Conservation (phyloP, 106 monocot species). For the Triglochin maritima region DNA sequence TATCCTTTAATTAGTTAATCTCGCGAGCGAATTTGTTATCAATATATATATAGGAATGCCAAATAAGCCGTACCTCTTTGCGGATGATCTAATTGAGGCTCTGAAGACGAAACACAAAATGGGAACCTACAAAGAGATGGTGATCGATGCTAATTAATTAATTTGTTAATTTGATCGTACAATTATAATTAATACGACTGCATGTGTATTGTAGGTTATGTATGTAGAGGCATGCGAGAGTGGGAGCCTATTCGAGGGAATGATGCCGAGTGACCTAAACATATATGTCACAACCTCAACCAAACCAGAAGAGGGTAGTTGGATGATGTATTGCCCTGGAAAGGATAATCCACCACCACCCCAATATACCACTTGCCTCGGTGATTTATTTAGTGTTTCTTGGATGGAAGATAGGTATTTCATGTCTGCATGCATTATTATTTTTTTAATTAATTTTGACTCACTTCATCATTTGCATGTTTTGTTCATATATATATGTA, state of each 20-base stretch:
- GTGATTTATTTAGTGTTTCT: slow-evolving; percentile 76
- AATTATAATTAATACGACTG: too few relatives aligned
- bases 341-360: slow-evolving; percentile 54
- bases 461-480: too few relatives aligned
- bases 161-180: too few relatives aligned
- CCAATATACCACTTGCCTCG: slow-evolving; percentile 62
- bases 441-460: too few relatives aligned
- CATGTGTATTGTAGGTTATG: slow-evolving; percentile 34
- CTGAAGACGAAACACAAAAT: slow-evolving; percentile 68
- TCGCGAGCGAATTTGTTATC: too few relatives aligned
- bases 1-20: too few relatives aligned
- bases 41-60: too few relatives aligned
- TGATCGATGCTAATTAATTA: slow-evolving; percentile 2
- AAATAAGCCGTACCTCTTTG: slow-evolving; percentile 16
- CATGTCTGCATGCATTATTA: too few relatives aligned
- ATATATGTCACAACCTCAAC: slow-evolving; percentile 91
- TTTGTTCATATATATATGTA: too few relatives aligned
- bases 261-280: slow-evolving; percentile 61
- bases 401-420: slow-evolving; percentile 97
- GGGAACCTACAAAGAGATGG: slow-evolving; percentile 73
- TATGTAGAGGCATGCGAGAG: slow-evolving; percentile 96
- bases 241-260: slow-evolving; percentile 85
- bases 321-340: slow-evolving; percentile 82
- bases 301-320: slow-evolving; percentile 77
- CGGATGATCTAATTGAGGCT: slow-evolving; percentile 57